Evolutionary conservation across 1,284 basidiomycete species (phyloP).

Genomic region (Tylopilus orsonianus): DNA sequence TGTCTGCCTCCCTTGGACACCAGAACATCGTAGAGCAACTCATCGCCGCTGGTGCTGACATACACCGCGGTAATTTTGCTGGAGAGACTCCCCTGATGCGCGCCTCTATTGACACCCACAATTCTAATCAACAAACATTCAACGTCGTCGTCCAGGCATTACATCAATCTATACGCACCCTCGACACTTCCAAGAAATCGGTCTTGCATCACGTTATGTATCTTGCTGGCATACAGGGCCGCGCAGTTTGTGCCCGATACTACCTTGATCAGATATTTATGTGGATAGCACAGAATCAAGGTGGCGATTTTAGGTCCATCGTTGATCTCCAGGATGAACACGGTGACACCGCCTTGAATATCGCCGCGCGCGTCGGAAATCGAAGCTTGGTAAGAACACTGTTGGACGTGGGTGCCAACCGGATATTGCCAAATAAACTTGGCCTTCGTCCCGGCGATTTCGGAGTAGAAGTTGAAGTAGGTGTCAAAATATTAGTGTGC

Average conservation of each 20-base stretch:
- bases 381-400: conserved; percentile 84
- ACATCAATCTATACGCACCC: conserved; percentile 77
- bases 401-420: conserved; percentile 92
- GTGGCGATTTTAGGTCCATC: conserved; percentile 74
- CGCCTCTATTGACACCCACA: conserved; percentile 87
- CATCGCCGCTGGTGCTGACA: conserved; percentile 75
- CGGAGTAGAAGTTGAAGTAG: conserved; percentile 86
- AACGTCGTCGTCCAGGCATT: conserved; percentile 64
- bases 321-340: conserved; percentile 95
- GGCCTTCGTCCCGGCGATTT: conserved; percentile 93
- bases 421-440: conserved; percentile 89
- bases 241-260: conserved; percentile 82
- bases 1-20: conserved; percentile 86
- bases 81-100: conserved; percentile 96
- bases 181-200: conserved; percentile 87
- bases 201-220: conserved; percentile 95
- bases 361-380: conserved; percentile 93
- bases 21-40: conserved; percentile 67
- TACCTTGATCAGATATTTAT: conserved; percentile 91
- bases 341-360: conserved; percentile 95
- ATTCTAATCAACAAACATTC: conserved; percentile 81
- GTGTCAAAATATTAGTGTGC: conserved; percentile 18
- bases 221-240: conserved; percentile 87
- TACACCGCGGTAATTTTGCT: conserved; percentile 86
- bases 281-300: conserved; percentile 74